Percentiles rank a stretch among this genome's conserved stretches.
phyloP scores from a whole-genome alignment of 139 green algal genomes.

The Chlorella sp. region DNA sequence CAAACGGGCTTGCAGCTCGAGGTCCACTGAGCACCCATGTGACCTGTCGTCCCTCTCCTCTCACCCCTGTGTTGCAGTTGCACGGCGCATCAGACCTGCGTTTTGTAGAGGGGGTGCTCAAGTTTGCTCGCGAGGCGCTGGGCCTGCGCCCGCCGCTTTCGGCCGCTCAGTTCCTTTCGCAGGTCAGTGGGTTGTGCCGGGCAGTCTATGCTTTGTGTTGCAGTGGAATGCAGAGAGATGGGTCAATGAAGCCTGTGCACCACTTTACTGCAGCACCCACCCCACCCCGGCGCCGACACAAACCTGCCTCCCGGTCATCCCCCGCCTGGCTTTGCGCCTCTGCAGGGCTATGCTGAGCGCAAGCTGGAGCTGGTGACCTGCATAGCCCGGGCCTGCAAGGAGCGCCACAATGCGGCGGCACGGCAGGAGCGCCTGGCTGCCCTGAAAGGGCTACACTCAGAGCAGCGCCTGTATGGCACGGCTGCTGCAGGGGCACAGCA shows the following conservation, averaged over 20 bases:
- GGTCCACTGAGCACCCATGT: too few relatives aligned
- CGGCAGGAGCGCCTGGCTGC: slow-evolving; percentile 60
- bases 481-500: neutral
- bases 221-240: neutral
- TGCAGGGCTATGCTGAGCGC: slow-evolving; percentile 80
- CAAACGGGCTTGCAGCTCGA: too few relatives aligned
- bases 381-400: slow-evolving; percentile 60
- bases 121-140: slow-evolving; percentile 68
- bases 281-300: too few relatives aligned
- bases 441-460: slow-evolving; percentile 18
- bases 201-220: neutral
- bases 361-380: slow-evolving; percentile 77
- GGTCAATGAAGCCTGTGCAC: neutral
- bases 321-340: too few relatives aligned
- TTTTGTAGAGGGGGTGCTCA: slow-evolving; percentile 75
- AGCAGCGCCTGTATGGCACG: slow-evolving; percentile 25
- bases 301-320: too few relatives aligned
- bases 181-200: slow-evolving; percentile 46
- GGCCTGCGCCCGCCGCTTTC: slow-evolving; percentile 67
- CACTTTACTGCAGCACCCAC: neutral
- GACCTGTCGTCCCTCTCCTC: too few relatives aligned
- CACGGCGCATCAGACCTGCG: slow-evolving; percentile 77
- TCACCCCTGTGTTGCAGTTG: slow-evolving; percentile 55
- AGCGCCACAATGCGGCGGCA: slow-evolving; percentile 67
- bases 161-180: slow-evolving; percentile 75